Base-by-base conservation (phyloP, 2,329 filamentous ascomycete genomes). In the Ceratocystis destructans region DNA sequence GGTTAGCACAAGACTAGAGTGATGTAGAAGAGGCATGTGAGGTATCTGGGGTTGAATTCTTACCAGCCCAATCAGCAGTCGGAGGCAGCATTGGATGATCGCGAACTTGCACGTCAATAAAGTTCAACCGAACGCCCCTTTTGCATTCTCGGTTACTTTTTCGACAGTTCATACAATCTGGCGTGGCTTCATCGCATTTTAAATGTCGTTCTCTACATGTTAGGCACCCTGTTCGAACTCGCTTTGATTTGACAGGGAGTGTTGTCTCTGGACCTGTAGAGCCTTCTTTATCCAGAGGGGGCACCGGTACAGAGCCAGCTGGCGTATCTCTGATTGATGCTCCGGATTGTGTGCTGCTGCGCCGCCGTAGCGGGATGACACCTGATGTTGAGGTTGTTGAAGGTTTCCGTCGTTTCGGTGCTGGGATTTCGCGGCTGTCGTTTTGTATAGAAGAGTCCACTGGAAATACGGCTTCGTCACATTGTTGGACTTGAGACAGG, bases 181-280 rank as follows among this genome's bases (percentile, higher is more conserved):
- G 82, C 3, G 76, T 71, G 4, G 80, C 86, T 75, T 96, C 90
- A 73, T 96, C 92, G 74, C 92, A 96, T 75, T 96, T 96, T 64
- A 96, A 79, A 78, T 96, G 92, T 61, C 91, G 81, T 74, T 96
- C 89, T 70, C 92, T 82, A 75, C 92, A 96, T 1, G 92, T 96
- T 70, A 96, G 77, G 33, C 92, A 96, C 46, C 92, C 92, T 2
- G 92, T 96, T 61, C 93, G 85, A 20, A 95, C 90, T 70, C 92
- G 82, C 76, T 87, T 93, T n/a, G 90, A 86, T 74, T 92, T 93
- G 69, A 73, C 46, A 28, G 64, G 64, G 5, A 55, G 44, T 28
- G 45, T 63, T 64, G 64, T 46, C 45, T 61, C 50, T 15, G 67
- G 50, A 41, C 61, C 61, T 5, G 25, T 17, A 20, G 66, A 63